Evolutionary conservation across 1,284 basidiomycete species (phyloP).

Genomic region (Porphyrellus sp.): DNA sequence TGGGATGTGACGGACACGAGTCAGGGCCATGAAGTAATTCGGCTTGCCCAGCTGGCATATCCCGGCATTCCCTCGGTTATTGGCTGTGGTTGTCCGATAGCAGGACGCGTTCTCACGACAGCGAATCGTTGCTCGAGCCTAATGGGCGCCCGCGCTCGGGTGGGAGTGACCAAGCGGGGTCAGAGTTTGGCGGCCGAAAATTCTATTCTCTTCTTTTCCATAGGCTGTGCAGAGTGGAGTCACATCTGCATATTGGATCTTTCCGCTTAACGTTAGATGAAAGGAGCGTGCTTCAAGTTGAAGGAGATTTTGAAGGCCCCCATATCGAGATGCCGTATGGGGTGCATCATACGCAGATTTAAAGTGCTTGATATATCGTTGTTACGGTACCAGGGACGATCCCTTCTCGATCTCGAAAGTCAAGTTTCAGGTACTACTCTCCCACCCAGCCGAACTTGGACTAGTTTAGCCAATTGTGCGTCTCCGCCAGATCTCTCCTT

Average conservation of each 20-base stretch:
- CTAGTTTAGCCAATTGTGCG: constrained; percentile 26
- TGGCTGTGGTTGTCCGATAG: not conserved
- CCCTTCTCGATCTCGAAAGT: constrained; percentile 37
- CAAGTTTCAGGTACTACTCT: constrained; percentile 39
- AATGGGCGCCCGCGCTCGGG: not conserved
- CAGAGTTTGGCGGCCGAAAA: constrained; percentile 16
- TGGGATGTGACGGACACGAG: constrained; percentile 1
- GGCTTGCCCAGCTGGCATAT: constrained; percentile 14
- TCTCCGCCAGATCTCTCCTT: constrained; percentile 28
- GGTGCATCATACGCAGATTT: constrained; percentile 37
- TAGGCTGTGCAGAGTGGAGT: constrained; percentile 31
- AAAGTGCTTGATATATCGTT: constrained; percentile 34
- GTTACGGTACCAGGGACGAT: constrained; percentile 39
- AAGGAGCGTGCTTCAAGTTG: constrained; percentile 31
- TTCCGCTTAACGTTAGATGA: constrained; percentile 39
- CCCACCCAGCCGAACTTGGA: constrained; percentile 30
- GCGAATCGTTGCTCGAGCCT: constrained; percentile 2
- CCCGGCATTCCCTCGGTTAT: constrained; percentile 25
- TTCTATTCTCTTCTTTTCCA: constrained; percentile 18
- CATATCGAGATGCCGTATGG: constrained; percentile 36
- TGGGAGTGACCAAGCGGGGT: constrained; percentile 11
- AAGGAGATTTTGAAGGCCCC: constrained; percentile 23
- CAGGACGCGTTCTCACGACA: constrained; percentile 20
- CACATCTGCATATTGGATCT: constrained; percentile 36
- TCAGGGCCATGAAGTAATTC: constrained; percentile 24